These are phyloP conservation scores for Triticum urartu DNA, from an alignment of 176 grass and related monocot genomes.

Conservation along the genomic window DNA sequence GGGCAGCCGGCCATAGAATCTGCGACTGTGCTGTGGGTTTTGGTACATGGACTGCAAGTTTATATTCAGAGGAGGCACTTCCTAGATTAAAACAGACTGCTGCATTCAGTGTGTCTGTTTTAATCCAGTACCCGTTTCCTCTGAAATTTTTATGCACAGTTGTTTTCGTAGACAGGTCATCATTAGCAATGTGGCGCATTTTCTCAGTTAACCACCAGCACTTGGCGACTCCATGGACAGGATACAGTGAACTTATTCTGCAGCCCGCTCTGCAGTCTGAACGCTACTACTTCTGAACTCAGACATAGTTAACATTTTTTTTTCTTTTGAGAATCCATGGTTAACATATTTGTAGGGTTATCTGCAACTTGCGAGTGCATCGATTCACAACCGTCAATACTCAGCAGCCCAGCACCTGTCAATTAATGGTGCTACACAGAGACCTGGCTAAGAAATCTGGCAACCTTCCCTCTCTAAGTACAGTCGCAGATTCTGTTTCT, in stretches of 20 bases:
- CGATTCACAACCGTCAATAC: background rate
- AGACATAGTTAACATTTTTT: background rate
- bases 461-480: background rate
- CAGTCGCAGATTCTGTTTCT: background rate
- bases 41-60: background rate
- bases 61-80: no score
- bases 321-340: background rate
- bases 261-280: background rate
- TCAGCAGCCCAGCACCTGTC: background rate
- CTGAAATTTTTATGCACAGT: background rate
- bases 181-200: background rate
- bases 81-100: no score
- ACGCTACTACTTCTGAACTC: background rate
- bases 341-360: background rate
- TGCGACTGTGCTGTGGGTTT: background rate
- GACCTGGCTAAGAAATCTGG: background rate
- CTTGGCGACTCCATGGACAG: background rate
- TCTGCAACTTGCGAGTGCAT: background rate
- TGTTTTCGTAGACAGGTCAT: background rate
- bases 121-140: no score
- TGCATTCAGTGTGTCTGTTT: no score
- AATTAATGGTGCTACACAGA: background rate
- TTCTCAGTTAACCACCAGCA: background rate
- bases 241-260: background rate
- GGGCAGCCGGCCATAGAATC: background rate